phyloP scores from a whole-genome alignment of 805 yeast species.

The Dipodascus geniculatus region DNA sequence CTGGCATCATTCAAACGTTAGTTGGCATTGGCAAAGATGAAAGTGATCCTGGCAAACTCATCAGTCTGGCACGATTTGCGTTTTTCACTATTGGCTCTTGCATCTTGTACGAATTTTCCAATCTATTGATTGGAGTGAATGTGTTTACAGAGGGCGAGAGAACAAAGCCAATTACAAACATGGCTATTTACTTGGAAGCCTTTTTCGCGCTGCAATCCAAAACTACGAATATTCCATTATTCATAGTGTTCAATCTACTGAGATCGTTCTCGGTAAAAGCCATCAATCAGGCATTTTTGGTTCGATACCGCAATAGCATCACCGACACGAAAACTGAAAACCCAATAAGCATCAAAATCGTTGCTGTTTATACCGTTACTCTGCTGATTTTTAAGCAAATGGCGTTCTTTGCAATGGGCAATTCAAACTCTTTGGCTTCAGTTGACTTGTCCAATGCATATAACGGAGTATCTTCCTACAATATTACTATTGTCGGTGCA shows the following conservation, averaged over 20 bases:
- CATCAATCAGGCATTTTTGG: conserved; percentile 5
- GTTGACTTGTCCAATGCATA: conserved; percentile 86
- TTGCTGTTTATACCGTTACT: conserved; percentile 21
- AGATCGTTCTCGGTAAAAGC: conserved; percentile 10
- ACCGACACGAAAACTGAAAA: neutral
- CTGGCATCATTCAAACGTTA: conserved; percentile 24
- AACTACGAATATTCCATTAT: conserved; percentile 44
- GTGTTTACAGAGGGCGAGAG: neutral
- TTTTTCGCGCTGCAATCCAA: conserved; percentile 45
- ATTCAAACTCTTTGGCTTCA: conserved; percentile 85
- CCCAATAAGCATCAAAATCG: conserved; percentile 4
- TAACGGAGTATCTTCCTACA: conserved; percentile 70
- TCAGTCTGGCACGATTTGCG: conserved; percentile 20
- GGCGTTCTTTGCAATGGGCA: conserved; percentile 77
- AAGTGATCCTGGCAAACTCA: conserved; percentile 11
- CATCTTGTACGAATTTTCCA: conserved; percentile 13
- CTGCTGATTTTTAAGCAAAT: conserved; percentile 55
- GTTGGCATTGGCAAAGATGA: conserved; percentile 1
- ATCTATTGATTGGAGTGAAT: conserved; percentile 7
- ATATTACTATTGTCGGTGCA: conserved; percentile 58
- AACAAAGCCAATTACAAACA: conserved; percentile 5
- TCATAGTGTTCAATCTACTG: conserved; percentile 27
- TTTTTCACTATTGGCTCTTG: conserved; percentile 17
- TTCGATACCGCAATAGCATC: neutral
- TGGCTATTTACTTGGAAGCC: conserved; percentile 17